Base-by-base conservation (phyloP, 495 filamentous ascomycete species). In the Hyaloscypha bicolor region DNA sequence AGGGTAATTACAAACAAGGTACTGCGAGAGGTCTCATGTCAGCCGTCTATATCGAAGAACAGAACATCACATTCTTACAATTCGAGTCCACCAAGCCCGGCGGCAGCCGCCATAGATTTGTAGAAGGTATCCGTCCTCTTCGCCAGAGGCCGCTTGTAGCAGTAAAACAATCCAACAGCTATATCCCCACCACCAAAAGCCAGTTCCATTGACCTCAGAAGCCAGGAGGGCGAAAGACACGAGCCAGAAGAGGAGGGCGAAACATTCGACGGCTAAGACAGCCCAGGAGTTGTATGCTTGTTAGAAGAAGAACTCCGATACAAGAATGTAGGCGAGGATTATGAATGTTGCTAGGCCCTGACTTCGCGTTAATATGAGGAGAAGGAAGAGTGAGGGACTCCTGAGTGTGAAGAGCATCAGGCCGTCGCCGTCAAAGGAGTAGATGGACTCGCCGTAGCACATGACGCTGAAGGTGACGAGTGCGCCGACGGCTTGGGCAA, bases 371-470 rank as follows among this genome's bases (percentile, higher is more conserved):
- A 60, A 31, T 21, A 12, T 0, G 21, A 32, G 14, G 55, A 32
- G 55, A 29, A 33, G 30, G 6, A 12, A 32, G 55, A 58, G 30
- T 6, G 4, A 19, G 21, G 56, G 56, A 33, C 3, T 21, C 32
- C 32, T 29, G 37, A 61, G 3, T n/a, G 59, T 61, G 35, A 42
- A 29, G 32, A 61, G 59, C 14, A 61, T 61, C 5, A 61, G 33
- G 4, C 14, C n/a, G 19, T 61, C 25, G 19, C 56, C 56, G n/a
- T 60, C 56, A 21, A 37, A 30, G n/a, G 32, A 60, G 19, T 14
- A 35, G 32, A 33, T 37, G 9, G 30, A 14, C 9, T 11, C 56
- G 9, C 30, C 56, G 25, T 30, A 56, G 53, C n/a, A 56, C 9
- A 19, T 4, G 22, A 56, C 5, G 6, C 0, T 3, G 21, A 56